Conservation (phyloP, 2,329 filamentous ascomycete species). For the Penicillium sp. region DNA sequence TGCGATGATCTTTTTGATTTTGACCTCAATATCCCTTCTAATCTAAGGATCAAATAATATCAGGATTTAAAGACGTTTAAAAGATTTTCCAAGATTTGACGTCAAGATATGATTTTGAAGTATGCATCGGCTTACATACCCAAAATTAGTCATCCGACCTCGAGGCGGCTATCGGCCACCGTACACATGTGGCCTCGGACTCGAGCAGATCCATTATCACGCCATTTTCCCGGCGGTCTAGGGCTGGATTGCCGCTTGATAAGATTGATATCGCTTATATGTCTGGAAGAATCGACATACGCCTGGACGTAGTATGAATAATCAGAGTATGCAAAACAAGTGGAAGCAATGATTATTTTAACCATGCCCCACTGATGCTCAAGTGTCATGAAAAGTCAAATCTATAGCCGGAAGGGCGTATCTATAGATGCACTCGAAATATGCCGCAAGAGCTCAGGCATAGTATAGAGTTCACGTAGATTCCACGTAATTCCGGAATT, state of each 20-base stretch:
- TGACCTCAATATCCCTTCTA: neutral
- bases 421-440: neutral
- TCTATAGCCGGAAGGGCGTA: neutral
- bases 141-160: no score
- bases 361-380: neutral
- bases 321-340: neutral
- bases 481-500: neutral
- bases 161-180: no score
- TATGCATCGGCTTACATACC: neutral
- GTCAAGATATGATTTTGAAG: neutral
- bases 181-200: neutral
- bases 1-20: neutral
- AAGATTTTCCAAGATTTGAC: neutral
- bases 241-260: neutral
- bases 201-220: neutral
- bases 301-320: neutral
- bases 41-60: neutral
- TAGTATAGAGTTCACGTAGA: neutral
- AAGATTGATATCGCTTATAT: neutral
- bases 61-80: neutral
- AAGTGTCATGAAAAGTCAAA: neutral
- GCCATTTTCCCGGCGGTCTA: conserved; percentile 1
- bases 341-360: no score
- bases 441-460: neutral
- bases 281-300: neutral